phyloP scores from a whole-genome alignment of 176 grass and related monocot genomes.

The Leersia perrieri region DNA sequence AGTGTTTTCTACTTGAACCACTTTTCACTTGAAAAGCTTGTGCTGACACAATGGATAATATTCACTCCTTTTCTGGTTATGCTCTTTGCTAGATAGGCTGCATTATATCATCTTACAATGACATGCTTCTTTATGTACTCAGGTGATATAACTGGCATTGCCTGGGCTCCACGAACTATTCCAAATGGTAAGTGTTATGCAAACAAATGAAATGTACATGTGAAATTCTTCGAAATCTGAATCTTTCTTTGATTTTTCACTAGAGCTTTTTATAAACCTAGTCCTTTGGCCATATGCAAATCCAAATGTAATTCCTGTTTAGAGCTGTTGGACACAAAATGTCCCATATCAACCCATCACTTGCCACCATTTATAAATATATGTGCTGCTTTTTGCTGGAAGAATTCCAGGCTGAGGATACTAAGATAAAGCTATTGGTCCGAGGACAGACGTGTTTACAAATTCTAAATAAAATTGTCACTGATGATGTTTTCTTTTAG shows the following conservation, averaged over 20 bases:
- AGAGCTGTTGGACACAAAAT: not conserved
- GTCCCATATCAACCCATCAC: not conserved
- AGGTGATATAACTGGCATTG: constrained; percentile 88
- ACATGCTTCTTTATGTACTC: constrained; percentile 24
- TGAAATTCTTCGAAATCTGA: not conserved
- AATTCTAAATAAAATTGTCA: constrained; percentile 6
- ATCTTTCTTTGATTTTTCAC: not conserved
- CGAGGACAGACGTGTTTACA: not conserved
- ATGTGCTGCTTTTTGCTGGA: not conserved
- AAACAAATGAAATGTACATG: not conserved
- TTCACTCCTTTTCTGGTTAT: not conserved
- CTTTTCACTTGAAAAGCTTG: not conserved
- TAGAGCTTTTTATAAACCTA: not conserved
- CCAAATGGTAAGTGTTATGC: constrained; percentile 51
- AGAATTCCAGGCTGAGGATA: not conserved
- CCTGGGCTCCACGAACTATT: constrained; percentile 61
- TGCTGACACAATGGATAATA: not conserved
- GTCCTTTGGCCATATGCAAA: not conserved
- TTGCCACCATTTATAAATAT: not conserved
- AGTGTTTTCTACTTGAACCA: not conserved
- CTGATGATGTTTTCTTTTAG: constrained; percentile 32
- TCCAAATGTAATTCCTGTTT: not conserved
- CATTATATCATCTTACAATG: not conserved
- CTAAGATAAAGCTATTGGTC: not conserved
- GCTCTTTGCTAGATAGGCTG: not conserved